A percentile compares a stretch with the other conserved stretches of the same genome.
Conservation (phyloP, 2,329 filamentous ascomycete genomes). For the Fusarium coffeatum region DNA sequence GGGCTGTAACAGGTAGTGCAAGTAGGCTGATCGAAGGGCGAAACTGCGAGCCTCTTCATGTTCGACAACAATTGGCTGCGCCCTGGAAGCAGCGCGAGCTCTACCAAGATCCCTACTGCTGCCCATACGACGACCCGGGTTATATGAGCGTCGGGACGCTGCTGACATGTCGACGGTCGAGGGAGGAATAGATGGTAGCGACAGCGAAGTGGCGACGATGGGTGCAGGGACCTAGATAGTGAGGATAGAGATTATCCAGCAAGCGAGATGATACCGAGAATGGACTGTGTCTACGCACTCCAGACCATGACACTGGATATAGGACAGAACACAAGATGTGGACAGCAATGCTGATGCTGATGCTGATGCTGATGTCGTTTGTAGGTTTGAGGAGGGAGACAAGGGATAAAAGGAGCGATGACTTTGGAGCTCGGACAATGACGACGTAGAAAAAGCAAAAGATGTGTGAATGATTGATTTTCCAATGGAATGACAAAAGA, state of each 20-base stretch:
- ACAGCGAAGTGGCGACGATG: constrained; percentile 25
- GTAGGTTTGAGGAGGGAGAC: constrained; percentile 23
- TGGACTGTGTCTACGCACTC: constrained; percentile 40
- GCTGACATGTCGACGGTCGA: constrained; percentile 59
- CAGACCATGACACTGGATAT: constrained; percentile 48
- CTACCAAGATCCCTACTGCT: constrained; percentile 58
- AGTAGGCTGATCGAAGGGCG: constrained; percentile 89
- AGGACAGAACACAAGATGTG: constrained; percentile 21
- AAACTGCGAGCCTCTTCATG: constrained; percentile 90
- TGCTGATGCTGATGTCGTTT: constrained; percentile 32
- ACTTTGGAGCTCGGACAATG: constrained; percentile 8
- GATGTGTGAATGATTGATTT: constrained; percentile 30
- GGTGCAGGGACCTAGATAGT: constrained; percentile 16
- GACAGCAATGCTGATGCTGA: constrained; percentile 21
- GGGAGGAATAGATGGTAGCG: constrained; percentile 10
- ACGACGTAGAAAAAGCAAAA: constrained; percentile 20
- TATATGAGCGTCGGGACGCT: constrained; percentile 61
- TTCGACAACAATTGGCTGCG: constrained; percentile 62
- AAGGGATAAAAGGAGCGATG: constrained; percentile 38
- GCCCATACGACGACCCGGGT: constrained; percentile 58
- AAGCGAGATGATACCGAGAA: constrained; percentile 49
- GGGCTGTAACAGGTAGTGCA: constrained; percentile 92
- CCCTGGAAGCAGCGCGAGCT: constrained; percentile 59
- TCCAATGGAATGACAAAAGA: constrained; percentile 29
- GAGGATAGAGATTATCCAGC: constrained; percentile 39